These are phyloP conservation scores for Leucocoprinus sp. DNA, from an alignment of 768 basidiomycete genomes.

Conservation along the genomic window DNA sequence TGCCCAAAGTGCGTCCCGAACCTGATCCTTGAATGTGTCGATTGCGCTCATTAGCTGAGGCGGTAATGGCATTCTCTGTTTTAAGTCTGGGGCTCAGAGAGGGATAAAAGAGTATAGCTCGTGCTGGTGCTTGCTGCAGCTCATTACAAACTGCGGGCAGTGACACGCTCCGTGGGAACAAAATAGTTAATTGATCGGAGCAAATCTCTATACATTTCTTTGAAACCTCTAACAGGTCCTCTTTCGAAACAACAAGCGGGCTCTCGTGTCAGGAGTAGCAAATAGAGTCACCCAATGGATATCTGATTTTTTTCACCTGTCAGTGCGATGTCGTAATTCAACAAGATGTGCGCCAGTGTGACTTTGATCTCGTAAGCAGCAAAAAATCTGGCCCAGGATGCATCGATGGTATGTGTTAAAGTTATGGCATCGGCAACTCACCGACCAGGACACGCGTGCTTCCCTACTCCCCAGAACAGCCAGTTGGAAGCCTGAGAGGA, in stretches of 20 bases:
- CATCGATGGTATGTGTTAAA: neutral
- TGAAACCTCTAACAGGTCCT: neutral
- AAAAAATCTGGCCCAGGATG: slow-evolving; percentile 23
- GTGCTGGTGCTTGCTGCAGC: neutral
- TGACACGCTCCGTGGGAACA: neutral
- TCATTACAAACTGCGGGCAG: neutral
- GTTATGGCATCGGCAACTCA: neutral
- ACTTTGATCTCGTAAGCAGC: slow-evolving; percentile 26
- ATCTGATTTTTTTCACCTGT: slow-evolving; percentile 15
- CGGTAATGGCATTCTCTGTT: slow-evolving; percentile 23
- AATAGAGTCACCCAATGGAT: slow-evolving; percentile 10
- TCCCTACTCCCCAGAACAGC: slow-evolving; percentile 3
- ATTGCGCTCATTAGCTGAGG: slow-evolving; percentile 37
- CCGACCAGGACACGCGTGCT: slow-evolving; percentile 8
- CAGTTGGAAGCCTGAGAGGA: neutral
- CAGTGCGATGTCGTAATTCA: slow-evolving; percentile 28
- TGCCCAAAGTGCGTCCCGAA: slow-evolving; percentile 77
- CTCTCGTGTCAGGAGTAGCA: neutral
- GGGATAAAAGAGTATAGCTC: neutral
- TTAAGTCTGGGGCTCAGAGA: neutral
- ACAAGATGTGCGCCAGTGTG: slow-evolving; percentile 23
- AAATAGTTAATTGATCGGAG: neutral
- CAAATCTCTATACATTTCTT: neutral
- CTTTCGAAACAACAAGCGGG: neutral
- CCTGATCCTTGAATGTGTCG: slow-evolving; percentile 59